Conservation (phyloP, 1,139 yeast species). For the Ogataea hybrid region DNA sequence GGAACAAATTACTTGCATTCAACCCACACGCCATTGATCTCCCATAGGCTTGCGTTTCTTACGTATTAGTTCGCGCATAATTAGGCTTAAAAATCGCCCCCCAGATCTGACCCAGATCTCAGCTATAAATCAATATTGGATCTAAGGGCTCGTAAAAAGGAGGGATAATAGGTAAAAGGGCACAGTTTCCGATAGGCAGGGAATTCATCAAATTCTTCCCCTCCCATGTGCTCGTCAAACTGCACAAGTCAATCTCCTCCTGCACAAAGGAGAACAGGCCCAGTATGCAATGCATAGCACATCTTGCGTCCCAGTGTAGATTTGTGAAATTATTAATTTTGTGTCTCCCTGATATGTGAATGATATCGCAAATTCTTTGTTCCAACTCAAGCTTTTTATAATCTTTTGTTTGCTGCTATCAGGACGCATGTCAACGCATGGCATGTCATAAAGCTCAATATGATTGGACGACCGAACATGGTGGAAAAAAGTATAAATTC, state of each 20-base stretch:
- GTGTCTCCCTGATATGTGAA: constrained; percentile 3
- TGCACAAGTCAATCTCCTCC: neutral
- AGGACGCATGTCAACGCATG: constrained; percentile 8
- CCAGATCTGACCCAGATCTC: neutral
- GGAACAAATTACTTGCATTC: constrained; percentile 9
- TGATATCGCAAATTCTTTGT: constrained; percentile 3
- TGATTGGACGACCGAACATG: constrained; percentile 7
- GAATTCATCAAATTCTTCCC: no score
- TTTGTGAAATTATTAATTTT: neutral
- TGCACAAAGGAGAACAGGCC: neutral
- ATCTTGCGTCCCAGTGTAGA: neutral
- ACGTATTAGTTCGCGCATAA: neutral
- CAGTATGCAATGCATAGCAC: neutral
- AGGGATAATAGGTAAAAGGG: no score
- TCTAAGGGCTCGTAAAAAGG: no score
- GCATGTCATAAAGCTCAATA: neutral
- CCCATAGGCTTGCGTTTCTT: neutral
- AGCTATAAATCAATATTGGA: no score
- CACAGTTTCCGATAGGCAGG: no score
- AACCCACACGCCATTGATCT: neutral
- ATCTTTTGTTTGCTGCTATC: constrained; percentile 7
- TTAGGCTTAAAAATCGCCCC: neutral
- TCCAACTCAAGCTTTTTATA: constrained; percentile 1
- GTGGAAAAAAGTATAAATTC: constrained; percentile 9
- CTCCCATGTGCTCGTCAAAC: no score